Evolutionary conservation across 2,329 filamentous ascomycete genomes (phyloP).

Genomic region (Dothiorella sarmentorum): DNA sequence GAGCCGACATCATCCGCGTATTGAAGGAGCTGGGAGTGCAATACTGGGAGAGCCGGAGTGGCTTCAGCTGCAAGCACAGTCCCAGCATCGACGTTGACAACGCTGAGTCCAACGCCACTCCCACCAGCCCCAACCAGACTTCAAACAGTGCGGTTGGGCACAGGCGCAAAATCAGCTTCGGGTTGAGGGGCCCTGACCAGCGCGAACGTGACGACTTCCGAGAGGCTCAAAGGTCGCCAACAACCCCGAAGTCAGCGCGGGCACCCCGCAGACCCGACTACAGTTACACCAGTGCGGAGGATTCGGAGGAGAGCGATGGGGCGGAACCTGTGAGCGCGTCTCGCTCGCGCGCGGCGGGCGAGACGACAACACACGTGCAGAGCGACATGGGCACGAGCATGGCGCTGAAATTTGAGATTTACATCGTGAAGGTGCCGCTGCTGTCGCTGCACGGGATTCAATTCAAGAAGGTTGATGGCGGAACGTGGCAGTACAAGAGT

Average conservation of each 20-base stretch:
- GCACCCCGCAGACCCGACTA: constrained; percentile 55
- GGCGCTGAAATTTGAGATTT: constrained; percentile 87
- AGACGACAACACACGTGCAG: constrained; percentile 89
- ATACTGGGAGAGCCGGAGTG: constrained; percentile 86
- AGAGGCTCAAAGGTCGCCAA: constrained; percentile 55
- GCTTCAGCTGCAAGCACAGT: constrained; percentile 82
- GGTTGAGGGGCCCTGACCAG: constrained; percentile 56
- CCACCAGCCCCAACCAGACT: constrained; percentile 26
- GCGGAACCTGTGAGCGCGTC: constrained; percentile 45
- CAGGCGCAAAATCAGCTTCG: constrained; percentile 78
- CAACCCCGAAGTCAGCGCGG: constrained; percentile 47
- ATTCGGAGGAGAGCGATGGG: constrained; percentile 71
- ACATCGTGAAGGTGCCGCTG: constrained; percentile 95
- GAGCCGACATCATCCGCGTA: constrained; percentile 85
- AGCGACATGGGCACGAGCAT: constrained; percentile 82
- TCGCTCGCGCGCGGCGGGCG: constrained; percentile 60
- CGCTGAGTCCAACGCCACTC: constrained; percentile 50
- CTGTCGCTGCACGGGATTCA: constrained; percentile 92
- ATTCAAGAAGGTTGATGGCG: constrained; percentile 93
- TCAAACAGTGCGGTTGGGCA: constrained; percentile 50
- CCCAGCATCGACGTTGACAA: constrained; percentile 85
- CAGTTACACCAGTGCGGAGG: constrained; percentile 83
- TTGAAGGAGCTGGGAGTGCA: constrained; percentile 85
- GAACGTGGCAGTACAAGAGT: constrained; percentile 98
- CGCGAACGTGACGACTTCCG: constrained; percentile 69